Percentiles rank a stretch among this genome's conserved stretches.
phyloP scores from a whole-genome alignment of 805 yeast species.

The Metschnikowia amazonensis region DNA sequence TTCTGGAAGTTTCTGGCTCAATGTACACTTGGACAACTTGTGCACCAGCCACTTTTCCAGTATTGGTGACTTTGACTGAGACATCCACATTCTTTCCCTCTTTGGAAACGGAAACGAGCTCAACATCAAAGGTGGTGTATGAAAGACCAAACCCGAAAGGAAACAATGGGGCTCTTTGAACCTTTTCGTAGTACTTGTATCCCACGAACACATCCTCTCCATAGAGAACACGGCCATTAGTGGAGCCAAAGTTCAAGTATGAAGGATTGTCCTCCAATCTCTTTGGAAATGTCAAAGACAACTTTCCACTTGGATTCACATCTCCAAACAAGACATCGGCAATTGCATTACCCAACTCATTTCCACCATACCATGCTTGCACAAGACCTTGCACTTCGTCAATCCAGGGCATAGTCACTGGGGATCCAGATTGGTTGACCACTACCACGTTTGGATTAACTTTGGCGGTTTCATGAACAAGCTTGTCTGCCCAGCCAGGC shows the following conservation, averaged over 20 bases:
- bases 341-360: constrained; percentile 30
- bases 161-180: constrained; percentile 25
- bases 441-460: constrained; percentile 30
- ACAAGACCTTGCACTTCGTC: constrained; percentile 22
- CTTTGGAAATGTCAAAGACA: constrained; percentile 25
- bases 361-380: constrained; percentile 38
- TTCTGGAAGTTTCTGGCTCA: constrained; percentile 16
- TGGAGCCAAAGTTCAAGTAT: constrained; percentile 27
- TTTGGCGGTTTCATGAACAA: constrained; percentile 24
- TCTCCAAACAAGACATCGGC: constrained; percentile 34
- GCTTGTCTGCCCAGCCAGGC: constrained; percentile 26
- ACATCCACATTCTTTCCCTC: constrained; percentile 19
- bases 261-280: constrained; percentile 27
- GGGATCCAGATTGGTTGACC: constrained; percentile 34
- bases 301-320: constrained; percentile 30
- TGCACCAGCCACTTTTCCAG: constrained; percentile 24
- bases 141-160: constrained; percentile 34
- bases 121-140: constrained; percentile 24
- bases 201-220: constrained; percentile 34
- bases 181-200: constrained; percentile 30
- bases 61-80: constrained; percentile 21
- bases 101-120: constrained; percentile 14
- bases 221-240: constrained; percentile 30
- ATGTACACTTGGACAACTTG: constrained; percentile 31
- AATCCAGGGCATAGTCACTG: constrained; percentile 32